Evolutionary conservation across 306 rosid species (phyloP).

Genomic region (Alnus rubra): DNA sequence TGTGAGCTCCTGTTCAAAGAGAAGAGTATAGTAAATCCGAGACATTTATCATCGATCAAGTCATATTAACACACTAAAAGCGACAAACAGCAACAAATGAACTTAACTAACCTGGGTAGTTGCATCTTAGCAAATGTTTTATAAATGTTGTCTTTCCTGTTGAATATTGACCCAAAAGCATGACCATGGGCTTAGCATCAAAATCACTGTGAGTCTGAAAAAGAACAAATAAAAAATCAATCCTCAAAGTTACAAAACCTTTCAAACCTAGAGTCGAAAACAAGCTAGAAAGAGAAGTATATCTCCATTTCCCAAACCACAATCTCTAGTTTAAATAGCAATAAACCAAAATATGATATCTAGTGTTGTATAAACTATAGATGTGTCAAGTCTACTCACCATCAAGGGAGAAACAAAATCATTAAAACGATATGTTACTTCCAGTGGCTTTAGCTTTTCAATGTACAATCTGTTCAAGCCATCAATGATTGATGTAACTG

Average conservation of each 20-base stretch:
- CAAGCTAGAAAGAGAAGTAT: constrained; percentile 8
- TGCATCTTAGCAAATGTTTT: constrained; percentile 75
- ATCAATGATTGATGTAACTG: constrained; percentile 84
- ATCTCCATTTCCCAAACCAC: constrained; percentile 9
- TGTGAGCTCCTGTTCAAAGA: constrained; percentile 71
- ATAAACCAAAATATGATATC: not conserved
- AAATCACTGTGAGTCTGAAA: constrained; percentile 76
- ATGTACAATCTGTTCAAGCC: constrained; percentile 80
- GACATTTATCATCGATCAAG: not conserved
- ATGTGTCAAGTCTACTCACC: constrained; percentile 48
- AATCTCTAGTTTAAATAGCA: not conserved
- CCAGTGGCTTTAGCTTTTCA: constrained; percentile 86
- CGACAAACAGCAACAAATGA: not conserved
- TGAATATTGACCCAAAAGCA: constrained; percentile 97
- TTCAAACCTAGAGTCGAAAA: constrained; percentile 3
- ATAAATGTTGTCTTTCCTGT: constrained; percentile 97
- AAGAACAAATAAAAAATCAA: constrained; percentile 21
- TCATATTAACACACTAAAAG: not conserved
- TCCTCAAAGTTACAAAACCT: constrained; percentile 13
- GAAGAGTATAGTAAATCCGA: not conserved
- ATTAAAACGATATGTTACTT: constrained; percentile 68
- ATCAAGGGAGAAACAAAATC: constrained; percentile 76
- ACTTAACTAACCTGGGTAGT: constrained; percentile 79
- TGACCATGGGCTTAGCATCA: constrained; percentile 99
- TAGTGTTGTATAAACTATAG: not conserved